phyloP scores from a whole-genome alignment of 352 stramenopile species.

The Phytophthora kernoviae region DNA sequence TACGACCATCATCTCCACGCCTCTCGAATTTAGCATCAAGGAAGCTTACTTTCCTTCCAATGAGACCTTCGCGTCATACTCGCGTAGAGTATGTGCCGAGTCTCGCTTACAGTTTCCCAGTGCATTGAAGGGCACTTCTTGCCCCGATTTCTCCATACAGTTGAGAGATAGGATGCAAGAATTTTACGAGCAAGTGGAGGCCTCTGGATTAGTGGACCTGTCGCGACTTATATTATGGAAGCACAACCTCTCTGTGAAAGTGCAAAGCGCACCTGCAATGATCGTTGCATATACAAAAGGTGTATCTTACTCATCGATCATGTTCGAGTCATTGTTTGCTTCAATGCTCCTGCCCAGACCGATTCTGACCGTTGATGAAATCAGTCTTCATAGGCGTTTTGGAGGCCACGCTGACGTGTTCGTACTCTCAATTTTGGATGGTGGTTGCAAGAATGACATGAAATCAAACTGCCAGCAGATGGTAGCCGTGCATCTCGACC shows the following conservation, averaged over 20 bases:
- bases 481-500: background rate
- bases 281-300: slow-evolving; percentile 28
- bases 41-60: slow-evolving; percentile 21
- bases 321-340: slow-evolving; percentile 44
- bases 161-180: slow-evolving; percentile 16
- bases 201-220: background rate
- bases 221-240: slow-evolving; percentile 31
- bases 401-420: background rate
- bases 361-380: slow-evolving; percentile 35
- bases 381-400: slow-evolving; percentile 8
- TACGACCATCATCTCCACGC: background rate
- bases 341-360: slow-evolving; percentile 26
- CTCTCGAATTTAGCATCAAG: slow-evolving; percentile 11
- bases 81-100: slow-evolving; percentile 9
- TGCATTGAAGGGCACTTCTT: slow-evolving; percentile 3
- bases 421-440: slow-evolving; percentile 1
- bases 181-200: slow-evolving; percentile 1
- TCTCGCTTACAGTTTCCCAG: background rate
- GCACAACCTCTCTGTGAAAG: slow-evolving; percentile 30
- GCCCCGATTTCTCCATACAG: background rate
- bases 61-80: slow-evolving; percentile 18
- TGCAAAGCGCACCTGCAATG: slow-evolving; percentile 7
- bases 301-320: slow-evolving; percentile 7
- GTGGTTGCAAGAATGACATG: background rate
- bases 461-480: background rate